Conservation (phyloP, 345 rosid genomes). For the Noccaea bulbosa region DNA sequence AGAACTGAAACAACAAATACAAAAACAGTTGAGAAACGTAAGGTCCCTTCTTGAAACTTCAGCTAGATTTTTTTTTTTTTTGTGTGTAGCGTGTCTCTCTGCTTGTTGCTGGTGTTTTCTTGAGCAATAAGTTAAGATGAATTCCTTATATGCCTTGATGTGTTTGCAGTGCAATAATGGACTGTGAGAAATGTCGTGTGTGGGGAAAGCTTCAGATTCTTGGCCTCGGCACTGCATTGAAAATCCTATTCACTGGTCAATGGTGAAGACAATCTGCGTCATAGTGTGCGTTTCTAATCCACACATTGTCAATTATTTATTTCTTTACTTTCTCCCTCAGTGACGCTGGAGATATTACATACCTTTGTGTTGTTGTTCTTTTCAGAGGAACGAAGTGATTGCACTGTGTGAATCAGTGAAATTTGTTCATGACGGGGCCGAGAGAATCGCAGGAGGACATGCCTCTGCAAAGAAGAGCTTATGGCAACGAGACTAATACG, state of each 20-base stretch:
- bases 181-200: constrained; percentile 92
- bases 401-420: constrained; percentile 78
- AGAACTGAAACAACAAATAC: constrained; percentile 80
- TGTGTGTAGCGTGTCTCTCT: background rate
- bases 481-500: constrained; percentile 50
- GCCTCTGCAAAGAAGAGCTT: constrained; percentile 35
- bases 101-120: constrained; percentile 8
- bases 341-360: background rate
- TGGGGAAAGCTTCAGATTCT: constrained; percentile 99
- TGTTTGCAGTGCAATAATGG: constrained; percentile 84
- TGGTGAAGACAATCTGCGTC: constrained; percentile 54
- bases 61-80: background rate
- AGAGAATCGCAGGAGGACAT: constrained; percentile 41
- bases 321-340: background rate
- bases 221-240: constrained; percentile 90
- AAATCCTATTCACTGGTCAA: constrained; percentile 85
- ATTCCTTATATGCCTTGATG: background rate
- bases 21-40: constrained; percentile 86
- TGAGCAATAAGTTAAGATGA: constrained; percentile 16
- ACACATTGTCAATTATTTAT: background rate
- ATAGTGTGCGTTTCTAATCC: constrained; percentile 55
- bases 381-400: constrained; percentile 76
- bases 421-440: constrained; percentile 55
- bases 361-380: background rate
- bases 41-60: constrained; percentile 54